Evolutionary conservation across 345 rosid species (phyloP).

Genomic region (Euphorbia tirucalli): DNA sequence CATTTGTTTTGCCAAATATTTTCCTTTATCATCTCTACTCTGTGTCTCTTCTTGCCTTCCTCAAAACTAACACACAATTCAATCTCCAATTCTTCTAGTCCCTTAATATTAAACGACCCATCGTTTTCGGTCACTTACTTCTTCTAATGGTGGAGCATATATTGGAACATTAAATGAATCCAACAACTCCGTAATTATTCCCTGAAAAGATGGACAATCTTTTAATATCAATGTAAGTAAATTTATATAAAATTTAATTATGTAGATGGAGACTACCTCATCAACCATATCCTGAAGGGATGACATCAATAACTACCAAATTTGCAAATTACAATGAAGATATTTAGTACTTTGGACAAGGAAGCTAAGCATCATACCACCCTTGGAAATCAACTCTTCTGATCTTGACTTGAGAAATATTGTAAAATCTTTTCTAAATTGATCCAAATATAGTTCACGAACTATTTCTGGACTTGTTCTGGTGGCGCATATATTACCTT

Average conservation of each 20-base stretch:
- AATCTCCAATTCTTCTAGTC: conserved; percentile 1
- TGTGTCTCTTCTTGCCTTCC: not conserved
- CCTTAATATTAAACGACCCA: not conserved
- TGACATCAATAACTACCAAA: not conserved
- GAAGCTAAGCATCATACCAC: conserved; percentile 1
- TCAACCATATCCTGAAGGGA: not conserved
- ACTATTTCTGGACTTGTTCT: not conserved
- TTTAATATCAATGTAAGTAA: too few species aligned
- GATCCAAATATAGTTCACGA: not conserved
- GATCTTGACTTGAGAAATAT: conserved; percentile 2
- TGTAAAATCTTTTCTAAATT: not conserved
- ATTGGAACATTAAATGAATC: not conserved
- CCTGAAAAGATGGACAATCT: not conserved
- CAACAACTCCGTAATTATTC: not conserved
- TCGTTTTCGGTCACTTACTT: not conserved
- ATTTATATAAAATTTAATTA: not conserved
- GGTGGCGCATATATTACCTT: not conserved
- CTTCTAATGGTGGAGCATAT: not conserved
- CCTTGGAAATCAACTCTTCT: not conserved
- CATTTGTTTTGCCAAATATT: not conserved
- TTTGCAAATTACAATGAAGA: not conserved
- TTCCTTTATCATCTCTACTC: not conserved
- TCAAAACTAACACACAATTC: conserved; percentile 1
- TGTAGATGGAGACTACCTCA: not conserved
- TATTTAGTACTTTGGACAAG: not conserved